Conservation (phyloP, 2,329 filamentous ascomycete species). For the Elsinoe batatas region DNA sequence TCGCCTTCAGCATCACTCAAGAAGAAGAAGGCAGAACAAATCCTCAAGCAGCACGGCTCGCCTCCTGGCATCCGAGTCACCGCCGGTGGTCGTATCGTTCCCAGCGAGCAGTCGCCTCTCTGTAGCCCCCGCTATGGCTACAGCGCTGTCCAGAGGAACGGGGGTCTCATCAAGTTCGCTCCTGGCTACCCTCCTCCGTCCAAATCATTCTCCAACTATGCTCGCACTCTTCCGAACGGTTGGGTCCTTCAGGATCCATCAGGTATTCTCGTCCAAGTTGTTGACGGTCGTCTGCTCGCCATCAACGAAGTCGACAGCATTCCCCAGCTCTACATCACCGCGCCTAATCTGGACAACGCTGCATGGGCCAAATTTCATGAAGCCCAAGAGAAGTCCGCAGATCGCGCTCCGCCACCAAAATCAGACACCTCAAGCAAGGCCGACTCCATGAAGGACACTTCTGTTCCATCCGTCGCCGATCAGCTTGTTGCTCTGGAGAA, state of each 20-base stretch:
- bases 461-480: conserved; percentile 20
- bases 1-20: conserved; percentile 43
- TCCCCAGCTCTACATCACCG: conserved; percentile 27
- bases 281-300: conserved; percentile 28
- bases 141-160: conserved; percentile 29
- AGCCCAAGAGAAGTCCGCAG: background rate
- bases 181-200: conserved; percentile 25
- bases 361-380: conserved; percentile 8
- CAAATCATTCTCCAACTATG: conserved; percentile 22
- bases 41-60: conserved; percentile 43
- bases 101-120: conserved; percentile 34
- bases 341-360: conserved; percentile 28
- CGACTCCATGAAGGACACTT: conserved; percentile 14
- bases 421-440: conserved; percentile 4
- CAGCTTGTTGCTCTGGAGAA: conserved; percentile 29
- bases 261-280: conserved; percentile 29
- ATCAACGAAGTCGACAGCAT: conserved; percentile 26
- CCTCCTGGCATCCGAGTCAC: conserved; percentile 42
- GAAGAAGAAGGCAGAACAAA: conserved; percentile 38
- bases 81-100: conserved; percentile 44
- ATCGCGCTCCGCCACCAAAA: background rate
- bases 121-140: conserved; percentile 31
- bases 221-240: conserved; percentile 21
- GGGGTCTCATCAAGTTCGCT: conserved; percentile 29
- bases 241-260: conserved; percentile 29